Conservation (phyloP, 2,329 filamentous ascomycete species). For the Dryadomyces sulphureus region DNA sequence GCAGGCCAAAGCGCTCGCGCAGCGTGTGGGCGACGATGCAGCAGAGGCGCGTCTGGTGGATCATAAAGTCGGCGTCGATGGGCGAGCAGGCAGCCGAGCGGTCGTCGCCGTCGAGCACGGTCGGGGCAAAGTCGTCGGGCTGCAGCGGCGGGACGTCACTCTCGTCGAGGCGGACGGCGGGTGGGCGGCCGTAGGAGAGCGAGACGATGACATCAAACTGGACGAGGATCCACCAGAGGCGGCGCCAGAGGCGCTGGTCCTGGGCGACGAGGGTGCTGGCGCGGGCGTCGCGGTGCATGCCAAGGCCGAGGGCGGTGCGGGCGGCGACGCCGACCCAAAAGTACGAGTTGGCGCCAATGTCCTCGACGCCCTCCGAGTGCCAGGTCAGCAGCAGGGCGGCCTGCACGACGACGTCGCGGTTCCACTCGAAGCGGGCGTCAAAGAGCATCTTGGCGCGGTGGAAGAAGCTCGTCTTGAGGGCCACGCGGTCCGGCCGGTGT, state of each 20-base stretch:
- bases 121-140: constrained; percentile 24
- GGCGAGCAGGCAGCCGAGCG: not conserved
- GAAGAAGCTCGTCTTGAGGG: constrained; percentile 33
- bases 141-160: constrained; percentile 31
- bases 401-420: constrained; percentile 38
- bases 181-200: constrained; percentile 31
- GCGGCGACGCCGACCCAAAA: constrained; percentile 37
- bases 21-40: constrained; percentile 4
- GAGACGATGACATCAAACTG: constrained; percentile 24
- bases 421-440: constrained; percentile 36
- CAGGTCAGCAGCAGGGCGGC: constrained; percentile 38
- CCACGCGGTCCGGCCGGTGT: constrained; percentile 18
- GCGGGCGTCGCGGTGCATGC: constrained; percentile 30
- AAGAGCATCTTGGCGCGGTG: constrained; percentile 36
- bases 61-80: not conserved
- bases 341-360: constrained; percentile 36
- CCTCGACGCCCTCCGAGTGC: constrained; percentile 39
- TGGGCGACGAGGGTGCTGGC: constrained; percentile 14
- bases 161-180: constrained; percentile 35
- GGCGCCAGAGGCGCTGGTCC: constrained; percentile 21
- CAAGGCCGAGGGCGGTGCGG: constrained; percentile 35
- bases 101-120: not conserved
- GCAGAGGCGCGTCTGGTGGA: constrained; percentile 4
- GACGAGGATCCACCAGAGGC: constrained; percentile 26
- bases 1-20: constrained; percentile 5